Evolutionary conservation across 139 green algal genomes (phyloP).

Genomic region (Cymbomonas tetramitiformis): DNA sequence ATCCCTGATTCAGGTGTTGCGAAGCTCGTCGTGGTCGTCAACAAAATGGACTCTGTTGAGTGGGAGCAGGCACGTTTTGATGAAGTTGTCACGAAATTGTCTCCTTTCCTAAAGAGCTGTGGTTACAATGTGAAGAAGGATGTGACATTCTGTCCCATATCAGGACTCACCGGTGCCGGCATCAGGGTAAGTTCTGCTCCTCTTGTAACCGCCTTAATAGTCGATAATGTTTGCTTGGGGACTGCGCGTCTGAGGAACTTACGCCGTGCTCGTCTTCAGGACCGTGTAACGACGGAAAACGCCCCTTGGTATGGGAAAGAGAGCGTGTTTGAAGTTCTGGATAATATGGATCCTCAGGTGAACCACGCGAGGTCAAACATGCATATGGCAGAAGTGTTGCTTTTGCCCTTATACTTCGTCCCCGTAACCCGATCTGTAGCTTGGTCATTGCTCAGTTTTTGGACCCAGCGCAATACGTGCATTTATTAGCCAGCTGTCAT

Average conservation of each 20-base stretch:
- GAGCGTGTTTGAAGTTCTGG: constrained; percentile 79
- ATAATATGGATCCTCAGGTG: constrained; percentile 58
- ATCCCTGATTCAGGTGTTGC: no score
- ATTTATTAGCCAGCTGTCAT: no score
- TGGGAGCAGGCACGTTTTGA: constrained; percentile 73
- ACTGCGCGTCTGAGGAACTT: no score
- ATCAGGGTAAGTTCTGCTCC: no score
- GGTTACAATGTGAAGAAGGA: constrained; percentile 77
- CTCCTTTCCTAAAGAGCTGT: constrained; percentile 60
- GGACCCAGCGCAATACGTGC: no score
- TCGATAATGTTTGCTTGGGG: no score
- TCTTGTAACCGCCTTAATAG: constrained; percentile 9
- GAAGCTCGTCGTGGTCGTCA: constrained; percentile 45
- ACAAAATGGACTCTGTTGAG: constrained; percentile 46
- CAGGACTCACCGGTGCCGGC: constrained; percentile 76
- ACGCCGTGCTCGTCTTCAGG: no score
- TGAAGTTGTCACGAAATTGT: constrained; percentile 73
- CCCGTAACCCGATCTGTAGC: no score
- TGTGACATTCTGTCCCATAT: constrained; percentile 81
- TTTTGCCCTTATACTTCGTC: no score
- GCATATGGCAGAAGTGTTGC: no score
- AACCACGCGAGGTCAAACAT: no score
- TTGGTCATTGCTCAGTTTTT: no score
- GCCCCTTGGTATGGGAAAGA: constrained; percentile 74
- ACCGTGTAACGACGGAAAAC: constrained; percentile 29